Evolutionary conservation across 2,329 filamentous ascomycete genomes (phyloP).

Genomic region (Colletotrichum lupini): DNA sequence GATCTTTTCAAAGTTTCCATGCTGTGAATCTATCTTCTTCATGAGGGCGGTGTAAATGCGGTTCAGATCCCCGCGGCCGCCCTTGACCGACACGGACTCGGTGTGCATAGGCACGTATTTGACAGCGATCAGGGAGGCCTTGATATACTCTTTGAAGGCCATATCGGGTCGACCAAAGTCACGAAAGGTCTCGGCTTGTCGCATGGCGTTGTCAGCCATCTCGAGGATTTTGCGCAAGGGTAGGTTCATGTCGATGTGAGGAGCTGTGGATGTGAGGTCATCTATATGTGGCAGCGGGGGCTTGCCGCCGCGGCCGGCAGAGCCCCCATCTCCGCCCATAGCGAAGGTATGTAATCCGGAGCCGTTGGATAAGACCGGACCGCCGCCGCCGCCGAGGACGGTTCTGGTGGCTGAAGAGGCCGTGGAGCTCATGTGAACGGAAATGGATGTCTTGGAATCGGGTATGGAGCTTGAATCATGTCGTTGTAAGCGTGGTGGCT

Average conservation of each 20-base stretch:
- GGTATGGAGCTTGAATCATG: conserved; percentile 27
- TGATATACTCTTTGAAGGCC: conserved; percentile 86
- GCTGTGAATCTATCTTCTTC: conserved; percentile 59
- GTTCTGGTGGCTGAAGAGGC: conserved; percentile 34
- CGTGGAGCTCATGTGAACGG: conserved; percentile 32
- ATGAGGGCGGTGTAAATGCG: conserved; percentile 62
- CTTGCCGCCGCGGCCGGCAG: conserved; percentile 40
- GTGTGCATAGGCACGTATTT: conserved; percentile 81
- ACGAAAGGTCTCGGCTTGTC: conserved; percentile 70
- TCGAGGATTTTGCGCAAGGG: conserved; percentile 66
- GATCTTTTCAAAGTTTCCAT: conserved; percentile 64
- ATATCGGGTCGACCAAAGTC: conserved; percentile 76
- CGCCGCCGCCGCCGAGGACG: conserved; percentile 33
- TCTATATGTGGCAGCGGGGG: conserved; percentile 63
- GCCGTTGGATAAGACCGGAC: conserved; percentile 27
- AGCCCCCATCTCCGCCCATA: conserved; percentile 30
- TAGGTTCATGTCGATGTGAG: conserved; percentile 59
- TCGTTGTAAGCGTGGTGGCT: conserved; percentile 19
- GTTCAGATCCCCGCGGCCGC: conserved; percentile 60
- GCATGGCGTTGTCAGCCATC: conserved; percentile 62
- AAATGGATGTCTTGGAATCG: conserved; percentile 14
- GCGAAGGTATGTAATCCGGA: conserved; percentile 30
- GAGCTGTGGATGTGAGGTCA: conserved; percentile 59
- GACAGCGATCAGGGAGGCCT: conserved; percentile 81
- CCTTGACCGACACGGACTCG: conserved; percentile 75